Conservation (phyloP, 495 filamentous ascomycete species). For the Parathielavia hyrcaniae region DNA sequence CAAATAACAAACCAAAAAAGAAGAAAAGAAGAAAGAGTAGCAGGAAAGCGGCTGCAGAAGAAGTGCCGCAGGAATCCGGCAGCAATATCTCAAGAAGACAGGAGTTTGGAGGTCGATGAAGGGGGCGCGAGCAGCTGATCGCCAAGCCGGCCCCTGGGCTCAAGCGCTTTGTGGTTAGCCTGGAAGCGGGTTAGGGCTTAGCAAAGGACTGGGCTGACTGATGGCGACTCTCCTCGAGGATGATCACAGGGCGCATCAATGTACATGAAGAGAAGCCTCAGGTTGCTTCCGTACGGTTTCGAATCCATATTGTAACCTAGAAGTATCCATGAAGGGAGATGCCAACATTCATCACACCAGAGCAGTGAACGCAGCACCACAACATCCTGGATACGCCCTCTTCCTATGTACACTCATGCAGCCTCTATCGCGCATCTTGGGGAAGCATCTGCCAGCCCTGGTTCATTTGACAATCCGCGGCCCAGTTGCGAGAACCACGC, state of each 20-base stretch:
- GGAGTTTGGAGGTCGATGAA: not conserved
- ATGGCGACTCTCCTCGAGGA: not conserved
- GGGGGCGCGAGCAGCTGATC: not conserved
- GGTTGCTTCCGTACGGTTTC: too few species aligned
- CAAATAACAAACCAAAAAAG: too few species aligned
- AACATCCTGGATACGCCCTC: not conserved
- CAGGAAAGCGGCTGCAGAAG: not conserved
- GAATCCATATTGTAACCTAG: too few species aligned
- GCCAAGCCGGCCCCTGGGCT: constrained; percentile 3
- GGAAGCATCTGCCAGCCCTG: not conserved
- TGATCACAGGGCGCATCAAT: not conserved
- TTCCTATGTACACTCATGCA: constrained; percentile 17
- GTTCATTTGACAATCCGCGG: constrained; percentile 8
- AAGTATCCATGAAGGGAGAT: not conserved
- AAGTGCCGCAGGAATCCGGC: not conserved
- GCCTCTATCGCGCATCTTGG: constrained; percentile 11
- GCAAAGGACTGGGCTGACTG: not conserved
- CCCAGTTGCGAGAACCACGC: too few species aligned
- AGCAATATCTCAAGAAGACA: not conserved
- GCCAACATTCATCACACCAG: not conserved
- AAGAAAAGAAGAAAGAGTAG: not conserved
- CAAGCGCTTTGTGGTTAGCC: too few species aligned
- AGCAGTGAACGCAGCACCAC: too few species aligned
- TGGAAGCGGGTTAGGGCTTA: constrained; percentile 5
- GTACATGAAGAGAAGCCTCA: too few species aligned